Evolutionary conservation across 495 filamentous ascomycete species (phyloP), one percentile per base, ranked within the genome.

Genomic region (Penicillium herquei): DNA sequence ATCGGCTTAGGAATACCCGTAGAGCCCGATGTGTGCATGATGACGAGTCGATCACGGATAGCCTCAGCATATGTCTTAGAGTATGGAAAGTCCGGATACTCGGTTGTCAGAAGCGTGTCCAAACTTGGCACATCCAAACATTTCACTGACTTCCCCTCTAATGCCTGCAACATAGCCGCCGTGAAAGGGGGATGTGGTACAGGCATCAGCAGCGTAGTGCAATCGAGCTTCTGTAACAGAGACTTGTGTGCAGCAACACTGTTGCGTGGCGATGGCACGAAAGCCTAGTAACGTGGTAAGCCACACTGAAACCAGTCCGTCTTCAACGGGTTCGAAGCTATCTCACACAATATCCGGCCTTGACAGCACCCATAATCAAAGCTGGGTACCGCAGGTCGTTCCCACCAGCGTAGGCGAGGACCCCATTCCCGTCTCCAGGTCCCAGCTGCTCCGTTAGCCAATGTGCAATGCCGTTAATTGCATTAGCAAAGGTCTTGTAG

Each of bases 281-380:
- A 65, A 45, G 70, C 65, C 69, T 73, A 35, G 18, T 43, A 9
- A 1, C 0, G 12, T 26, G 0, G 21, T 14, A 17, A 18, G n/a
- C n/a, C 12, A 17, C 17, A n/a, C 10, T 18, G 9, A 13, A n/a
- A 32, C 7, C n/a, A n/a, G 0, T 12, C 13, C 12, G 7, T 12
- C 6, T 31, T 26, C 12, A 1, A 37, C 34, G 21, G 21, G 21
- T 35, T 11, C 33, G 44, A 3, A 8, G n/a, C 1, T 16, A 47
- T 37, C 61, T 41, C 58, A 76, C 70, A 52, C 70, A 75, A 56
- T 81, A 79, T 10, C 78, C 78, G 11, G 66, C 68, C 55, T 81
- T 26, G 74, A 41, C 13, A 17, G 39, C 14, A 7, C 14, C 39
- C 8, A 41, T 3, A 41, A 41, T 13, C 14, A 41, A 16, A 17